Evolutionary conservation across 148 eudicot genomes (phyloP).

Genomic region (Mesembryanthemum crystallinum): DNA sequence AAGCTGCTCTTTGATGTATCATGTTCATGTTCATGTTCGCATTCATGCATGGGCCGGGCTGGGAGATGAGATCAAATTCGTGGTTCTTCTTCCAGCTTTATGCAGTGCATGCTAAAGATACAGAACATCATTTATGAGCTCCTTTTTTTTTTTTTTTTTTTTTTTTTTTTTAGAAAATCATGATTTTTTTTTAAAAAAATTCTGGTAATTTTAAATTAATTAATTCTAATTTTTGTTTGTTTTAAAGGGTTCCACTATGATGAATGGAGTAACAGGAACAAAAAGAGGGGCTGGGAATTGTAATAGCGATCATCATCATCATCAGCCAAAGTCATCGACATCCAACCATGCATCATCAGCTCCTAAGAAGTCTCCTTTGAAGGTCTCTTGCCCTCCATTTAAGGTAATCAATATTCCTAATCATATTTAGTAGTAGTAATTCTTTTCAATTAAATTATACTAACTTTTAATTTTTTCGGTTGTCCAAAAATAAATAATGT

Average conservation of each 20-base stretch:
- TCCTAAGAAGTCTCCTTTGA: constrained; percentile 36
- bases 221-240: background rate
- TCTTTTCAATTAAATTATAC: too few relatives aligned
- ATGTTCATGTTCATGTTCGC: too few relatives aligned
- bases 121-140: background rate
- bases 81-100: constrained; percentile 25
- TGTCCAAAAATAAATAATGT: too few relatives aligned
- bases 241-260: constrained; percentile 17
- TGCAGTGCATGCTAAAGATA: constrained; percentile 27
- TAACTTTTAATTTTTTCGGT: too few relatives aligned
- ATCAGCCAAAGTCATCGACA: constrained; percentile 33
- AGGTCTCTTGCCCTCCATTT: constrained; percentile 43
- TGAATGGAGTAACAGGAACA: constrained; percentile 34
- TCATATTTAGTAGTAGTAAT: too few relatives aligned
- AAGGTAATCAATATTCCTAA: constrained; percentile 25
- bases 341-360: constrained; percentile 14
- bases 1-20: too few relatives aligned
- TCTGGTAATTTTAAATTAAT: background rate
- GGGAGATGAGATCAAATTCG: background rate
- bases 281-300: constrained; percentile 36
- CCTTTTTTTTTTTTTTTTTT: background rate
- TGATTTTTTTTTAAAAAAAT: background rate
- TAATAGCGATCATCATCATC: constrained; percentile 17
- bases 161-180: too few relatives aligned
- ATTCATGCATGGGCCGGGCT: constrained; percentile 14